Base-by-base conservation (phyloP, 805 yeast genomes). In the Blastobotrys parvus region DNA sequence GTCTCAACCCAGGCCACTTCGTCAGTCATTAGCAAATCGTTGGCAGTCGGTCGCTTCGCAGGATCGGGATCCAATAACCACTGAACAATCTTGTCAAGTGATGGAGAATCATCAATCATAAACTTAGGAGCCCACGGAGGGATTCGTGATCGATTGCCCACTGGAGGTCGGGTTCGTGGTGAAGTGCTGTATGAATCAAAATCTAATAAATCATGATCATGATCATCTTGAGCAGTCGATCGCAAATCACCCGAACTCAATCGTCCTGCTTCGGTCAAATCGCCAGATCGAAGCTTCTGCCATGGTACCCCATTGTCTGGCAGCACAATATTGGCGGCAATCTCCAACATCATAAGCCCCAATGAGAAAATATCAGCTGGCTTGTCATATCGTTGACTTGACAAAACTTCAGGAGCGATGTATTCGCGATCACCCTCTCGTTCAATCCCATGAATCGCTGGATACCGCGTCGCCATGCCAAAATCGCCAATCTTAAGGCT, bases 261-360 rank as follows among this genome's bases (percentile, higher is more conserved):
- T 53, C 79, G 76, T 1, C 97, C 97, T 0, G 97, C 97, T 61
- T 92, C 98, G 15, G 94, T 80, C 50, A 92, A 69, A 61, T 92
- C 98, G 0, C 97, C 98, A 34, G 95, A 84, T 51, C 98, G 72
- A 47, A 92, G 67, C 61, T 89, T 88, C 52, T 94, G 94, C 98
- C 98, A 92, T 23, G 94, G 89, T 11, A 86, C 75, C 4, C 98
- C 98, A 59, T 92, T 89, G 54, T 90, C 97, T 1, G 98, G 98
- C 41, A 92, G 68, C 2, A 88, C 79, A 37, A 92, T 89, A 63
- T 92, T 92, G 1, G 97, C 95, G 2, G 98, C 97, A 54, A 87
- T 82, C 61, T 92, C 98, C 39, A 92, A 82, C 69, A 92, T 82
- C 50, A 92, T 84, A 45, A 92, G 69, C 1, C 98, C 98, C 39